Conservation (phyloP, 2,329 filamentous ascomycete genomes). For the Dactylellina cionopaga region DNA sequence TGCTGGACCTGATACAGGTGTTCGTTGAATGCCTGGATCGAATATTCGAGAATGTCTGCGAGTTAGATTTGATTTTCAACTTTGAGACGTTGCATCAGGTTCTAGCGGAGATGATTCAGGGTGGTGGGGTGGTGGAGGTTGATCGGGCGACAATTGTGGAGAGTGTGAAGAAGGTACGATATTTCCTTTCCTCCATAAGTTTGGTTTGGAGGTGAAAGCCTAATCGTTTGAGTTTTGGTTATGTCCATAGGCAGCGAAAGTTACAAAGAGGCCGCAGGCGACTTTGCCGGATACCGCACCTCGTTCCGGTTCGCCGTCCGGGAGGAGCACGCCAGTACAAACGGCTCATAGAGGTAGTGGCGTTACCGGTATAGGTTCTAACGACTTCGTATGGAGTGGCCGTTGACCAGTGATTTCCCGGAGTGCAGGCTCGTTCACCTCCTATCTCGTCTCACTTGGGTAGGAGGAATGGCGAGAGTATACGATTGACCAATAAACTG, state of each 20-base stretch:
- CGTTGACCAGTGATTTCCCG: slow-evolving; percentile 34
- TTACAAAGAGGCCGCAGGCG: slow-evolving; percentile 49
- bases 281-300: slow-evolving; percentile 31
- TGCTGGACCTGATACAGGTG: slow-evolving; percentile 97
- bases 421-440: slow-evolving; percentile 47
- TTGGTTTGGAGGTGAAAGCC: neutral
- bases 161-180: slow-evolving; percentile 84
- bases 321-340: slow-evolving; percentile 29
- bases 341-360: slow-evolving; percentile 48
- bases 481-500: slow-evolving; percentile 2
- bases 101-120: slow-evolving; percentile 92
- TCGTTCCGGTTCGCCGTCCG: slow-evolving; percentile 35
- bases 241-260: slow-evolving; percentile 40
- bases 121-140: slow-evolving; percentile 85
- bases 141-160: slow-evolving; percentile 78
- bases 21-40: slow-evolving; percentile 96
- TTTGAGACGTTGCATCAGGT: slow-evolving; percentile 95
- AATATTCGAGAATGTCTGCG: slow-evolving; percentile 97
- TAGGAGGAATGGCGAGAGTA: neutral
- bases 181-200: slow-evolving; percentile 54
- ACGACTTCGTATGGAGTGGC: slow-evolving; percentile 52
- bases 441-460: slow-evolving; percentile 40
- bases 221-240: neutral
- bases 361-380: slow-evolving; percentile 48
- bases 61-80: slow-evolving; percentile 98